Base-by-base conservation (phyloP, 2,329 filamentous ascomycete genomes). In the Penicillium sp. region DNA sequence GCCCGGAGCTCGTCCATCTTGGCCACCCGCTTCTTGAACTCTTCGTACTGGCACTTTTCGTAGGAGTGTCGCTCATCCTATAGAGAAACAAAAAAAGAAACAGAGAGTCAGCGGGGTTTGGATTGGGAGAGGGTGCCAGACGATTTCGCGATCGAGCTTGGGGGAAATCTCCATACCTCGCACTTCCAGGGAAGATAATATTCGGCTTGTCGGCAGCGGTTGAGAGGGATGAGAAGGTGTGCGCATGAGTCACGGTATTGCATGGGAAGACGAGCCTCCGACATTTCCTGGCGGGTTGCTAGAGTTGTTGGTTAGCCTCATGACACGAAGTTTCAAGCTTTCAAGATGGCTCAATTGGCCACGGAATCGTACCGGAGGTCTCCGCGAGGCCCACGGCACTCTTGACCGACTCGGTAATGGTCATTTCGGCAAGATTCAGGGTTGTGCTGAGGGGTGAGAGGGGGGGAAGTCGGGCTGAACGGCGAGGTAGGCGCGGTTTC, bases 181-280 rank as follows among this genome's bases (percentile, higher is more conserved):
- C 94, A 99, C 83, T 96, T 97, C 94, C 94, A 99, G 15, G 92
- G 92, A 67, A 97, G 78, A 75, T 96, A 99, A 80, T 89, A 97
- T 58, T 91, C 89, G 65, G 95, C 88, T 76, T 85, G 84, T 57
- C 94, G 91, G 83, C 94, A 99, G 69, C 89, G 88, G 80, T 99
- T 99, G 65, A 99, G 83, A 13, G 94, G 94, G 59, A 97, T 97
- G 57, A 97, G 81, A 40, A 99, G 88, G 76, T 94, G 86, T 58
- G 92, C 94, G 79, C 94, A 99, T 78, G 87, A 92, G 78, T 99
- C 94, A 72, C 94, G 86, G 83, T 99, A 99, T 66, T 89, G 83
- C 48, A 97, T 77, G 10, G 94, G 93, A 45, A 97, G 83, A 69
- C 85, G 87, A 63, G 92, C 92, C 68, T 91, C 90, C 70, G 90